Evolutionary conservation across 306 rosid genomes (phyloP).

Genomic region (Begonia masoniana): DNA sequence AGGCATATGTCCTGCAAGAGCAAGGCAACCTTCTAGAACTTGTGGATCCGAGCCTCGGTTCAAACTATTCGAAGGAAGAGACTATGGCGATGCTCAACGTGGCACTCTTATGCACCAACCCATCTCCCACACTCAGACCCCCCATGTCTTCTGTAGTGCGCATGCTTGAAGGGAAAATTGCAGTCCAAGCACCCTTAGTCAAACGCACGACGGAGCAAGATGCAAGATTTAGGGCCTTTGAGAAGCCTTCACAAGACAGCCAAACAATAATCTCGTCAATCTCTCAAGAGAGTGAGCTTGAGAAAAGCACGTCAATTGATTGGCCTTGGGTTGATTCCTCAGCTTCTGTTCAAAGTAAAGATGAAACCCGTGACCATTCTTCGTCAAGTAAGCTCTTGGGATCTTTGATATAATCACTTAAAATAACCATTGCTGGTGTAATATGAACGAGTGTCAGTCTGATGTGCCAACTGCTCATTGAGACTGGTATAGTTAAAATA

Average conservation of each 20-base stretch:
- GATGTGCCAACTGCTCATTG: no score
- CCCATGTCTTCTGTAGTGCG: slow-evolving; percentile 74
- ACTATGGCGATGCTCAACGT: slow-evolving; percentile 61
- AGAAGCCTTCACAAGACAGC: slow-evolving; percentile 42
- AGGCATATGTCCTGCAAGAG: slow-evolving; percentile 85
- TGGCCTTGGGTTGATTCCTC: slow-evolving; percentile 60
- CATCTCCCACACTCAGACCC: slow-evolving; percentile 85
- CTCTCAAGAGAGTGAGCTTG: slow-evolving; percentile 30
- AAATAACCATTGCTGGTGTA: no score
- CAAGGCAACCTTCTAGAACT: slow-evolving; percentile 79
- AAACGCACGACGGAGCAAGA: slow-evolving; percentile 23
- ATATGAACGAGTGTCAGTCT: no score
- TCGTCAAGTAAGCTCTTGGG: slow-evolving; percentile 24
- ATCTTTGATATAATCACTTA: no score
- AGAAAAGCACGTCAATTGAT: slow-evolving; percentile 23
- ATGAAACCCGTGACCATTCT: slow-evolving; percentile 11
- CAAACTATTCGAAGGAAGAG: slow-evolving; percentile 41
- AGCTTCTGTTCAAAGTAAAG: slow-evolving; percentile 25
- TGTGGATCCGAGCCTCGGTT: slow-evolving; percentile 56
- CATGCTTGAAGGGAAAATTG: slow-evolving; percentile 73
- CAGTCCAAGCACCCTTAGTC: slow-evolving; percentile 37
- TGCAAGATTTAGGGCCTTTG: slow-evolving; percentile 57
- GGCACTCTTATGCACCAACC: slow-evolving; percentile 75
- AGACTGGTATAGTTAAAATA: no score
- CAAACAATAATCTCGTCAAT: slow-evolving; percentile 23